phyloP scores from a whole-genome alignment of 176 grass and related monocot species.

The Panicum miliaceum region DNA sequence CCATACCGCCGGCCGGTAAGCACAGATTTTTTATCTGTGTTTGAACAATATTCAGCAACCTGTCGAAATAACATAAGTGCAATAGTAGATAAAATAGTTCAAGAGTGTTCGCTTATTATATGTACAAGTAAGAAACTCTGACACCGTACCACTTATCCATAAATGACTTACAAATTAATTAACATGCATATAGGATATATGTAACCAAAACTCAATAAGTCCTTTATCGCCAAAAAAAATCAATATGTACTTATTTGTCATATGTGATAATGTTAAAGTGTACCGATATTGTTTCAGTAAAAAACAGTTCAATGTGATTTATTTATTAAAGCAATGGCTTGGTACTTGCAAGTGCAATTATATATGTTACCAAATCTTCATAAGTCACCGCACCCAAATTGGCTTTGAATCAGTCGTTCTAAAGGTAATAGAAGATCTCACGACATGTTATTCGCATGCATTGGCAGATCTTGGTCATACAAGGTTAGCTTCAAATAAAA shows the following conservation, averaged over 20 bases:
- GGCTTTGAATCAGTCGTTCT: no score
- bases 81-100: not conserved
- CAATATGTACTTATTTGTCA: not conserved
- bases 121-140: not conserved
- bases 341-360: not conserved
- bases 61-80: not conserved
- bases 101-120: not conserved
- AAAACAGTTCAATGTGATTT: not conserved
- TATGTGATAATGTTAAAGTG: not conserved
- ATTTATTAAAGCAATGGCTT: not conserved
- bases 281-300: not conserved
- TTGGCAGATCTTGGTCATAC: no score
- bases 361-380: not conserved
- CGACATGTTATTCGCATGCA: not conserved
- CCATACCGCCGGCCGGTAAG: constrained; percentile 25
- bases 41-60: not conserved
- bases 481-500: no score
- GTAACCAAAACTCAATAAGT: not conserved
- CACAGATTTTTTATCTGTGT: not conserved
- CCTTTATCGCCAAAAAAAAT: no score
- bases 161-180: no score
- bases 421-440: no score
- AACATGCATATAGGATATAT: not conserved
- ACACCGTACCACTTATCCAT: no score
- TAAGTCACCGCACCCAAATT: not conserved